phyloP scores from a whole-genome alignment of 108 stramenopile genomes.

The Chaetoceros muelleri region DNA sequence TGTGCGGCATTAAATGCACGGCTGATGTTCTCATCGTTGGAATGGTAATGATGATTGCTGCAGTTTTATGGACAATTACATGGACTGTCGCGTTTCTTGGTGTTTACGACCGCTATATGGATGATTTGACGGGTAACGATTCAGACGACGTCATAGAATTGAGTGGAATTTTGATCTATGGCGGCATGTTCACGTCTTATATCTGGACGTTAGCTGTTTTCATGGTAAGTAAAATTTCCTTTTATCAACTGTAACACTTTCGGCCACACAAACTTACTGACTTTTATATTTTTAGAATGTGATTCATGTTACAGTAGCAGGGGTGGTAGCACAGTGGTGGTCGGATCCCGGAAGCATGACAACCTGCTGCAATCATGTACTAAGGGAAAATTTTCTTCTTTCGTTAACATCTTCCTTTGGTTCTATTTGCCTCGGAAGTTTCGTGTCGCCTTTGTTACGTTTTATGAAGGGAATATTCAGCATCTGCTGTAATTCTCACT shows the following conservation, averaged over 20 bases:
- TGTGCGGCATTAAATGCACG: constrained; percentile 51
- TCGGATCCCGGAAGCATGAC: constrained; percentile 51
- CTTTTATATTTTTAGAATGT: constrained; percentile 33
- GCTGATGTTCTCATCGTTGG: constrained; percentile 39
- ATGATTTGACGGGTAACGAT: no score
- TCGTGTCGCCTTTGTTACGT: neutral
- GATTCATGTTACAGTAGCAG: constrained; percentile 73
- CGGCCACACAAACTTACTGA: constrained; percentile 1
- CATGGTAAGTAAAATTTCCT: neutral
- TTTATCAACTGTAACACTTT: neutral
- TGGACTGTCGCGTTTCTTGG: constrained; percentile 56
- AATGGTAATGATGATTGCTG: constrained; percentile 5
- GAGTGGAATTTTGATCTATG: neutral
- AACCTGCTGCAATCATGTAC: constrained; percentile 49
- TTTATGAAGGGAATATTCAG: neutral
- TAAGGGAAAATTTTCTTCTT: constrained; percentile 47
- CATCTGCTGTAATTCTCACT: no score
- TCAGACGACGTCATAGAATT: no score
- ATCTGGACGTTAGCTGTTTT: neutral
- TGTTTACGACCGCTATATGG: constrained; percentile 28
- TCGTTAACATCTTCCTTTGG: constrained; percentile 82
- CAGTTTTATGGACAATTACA: constrained; percentile 47
- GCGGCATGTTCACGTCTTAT: neutral
- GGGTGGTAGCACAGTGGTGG: constrained; percentile 89
- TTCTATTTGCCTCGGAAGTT: constrained; percentile 81